These are phyloP conservation scores for Trichosanthes cucumerina DNA, from an alignment of 306 rosid species.

Conservation along the genomic window DNA sequence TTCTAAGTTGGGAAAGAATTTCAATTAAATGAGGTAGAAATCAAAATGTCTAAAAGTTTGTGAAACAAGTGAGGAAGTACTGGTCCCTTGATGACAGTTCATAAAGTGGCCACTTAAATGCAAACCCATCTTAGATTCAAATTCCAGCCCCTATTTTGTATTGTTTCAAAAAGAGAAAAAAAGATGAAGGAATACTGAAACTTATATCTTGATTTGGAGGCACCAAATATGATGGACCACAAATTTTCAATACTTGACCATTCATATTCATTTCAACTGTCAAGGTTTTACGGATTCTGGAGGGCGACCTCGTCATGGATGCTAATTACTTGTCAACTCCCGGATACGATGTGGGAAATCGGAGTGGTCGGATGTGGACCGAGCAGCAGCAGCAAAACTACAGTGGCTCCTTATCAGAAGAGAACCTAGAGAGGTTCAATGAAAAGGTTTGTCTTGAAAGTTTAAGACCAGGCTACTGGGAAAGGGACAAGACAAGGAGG, in stretches of 20 bases:
- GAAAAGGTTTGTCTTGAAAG: slow-evolving; percentile 63
- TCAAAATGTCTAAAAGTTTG: neutral
- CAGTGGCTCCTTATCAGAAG: slow-evolving; percentile 49
- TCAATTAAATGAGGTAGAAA: neutral
- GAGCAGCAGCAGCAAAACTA: slow-evolving; percentile 61
- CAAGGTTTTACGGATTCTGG: slow-evolving; percentile 89
- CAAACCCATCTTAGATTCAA: neutral
- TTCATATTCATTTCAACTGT: neutral
- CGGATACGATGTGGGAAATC: slow-evolving; percentile 60
- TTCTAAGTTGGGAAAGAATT: neutral
- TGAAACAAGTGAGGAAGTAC: neutral
- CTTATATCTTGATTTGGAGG: neutral
- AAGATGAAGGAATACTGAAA: neutral
- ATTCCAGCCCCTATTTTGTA: neutral
- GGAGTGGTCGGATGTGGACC: slow-evolving; percentile 64
- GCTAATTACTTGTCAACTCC: slow-evolving; percentile 52
- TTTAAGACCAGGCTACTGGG: slow-evolving; percentile 51
- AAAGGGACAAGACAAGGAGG: slow-evolving; percentile 46
- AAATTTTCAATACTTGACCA: neutral
- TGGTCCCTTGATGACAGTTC: neutral
- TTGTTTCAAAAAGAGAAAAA: neutral
- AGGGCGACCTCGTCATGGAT: slow-evolving; percentile 91
- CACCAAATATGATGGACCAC: neutral
- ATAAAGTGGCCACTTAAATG: neutral
- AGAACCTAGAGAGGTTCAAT: slow-evolving; percentile 48